phyloP scores from a whole-genome alignment of 371 early-diverging fungal genomes.

The Syncephalastrum contaminatum region DNA sequence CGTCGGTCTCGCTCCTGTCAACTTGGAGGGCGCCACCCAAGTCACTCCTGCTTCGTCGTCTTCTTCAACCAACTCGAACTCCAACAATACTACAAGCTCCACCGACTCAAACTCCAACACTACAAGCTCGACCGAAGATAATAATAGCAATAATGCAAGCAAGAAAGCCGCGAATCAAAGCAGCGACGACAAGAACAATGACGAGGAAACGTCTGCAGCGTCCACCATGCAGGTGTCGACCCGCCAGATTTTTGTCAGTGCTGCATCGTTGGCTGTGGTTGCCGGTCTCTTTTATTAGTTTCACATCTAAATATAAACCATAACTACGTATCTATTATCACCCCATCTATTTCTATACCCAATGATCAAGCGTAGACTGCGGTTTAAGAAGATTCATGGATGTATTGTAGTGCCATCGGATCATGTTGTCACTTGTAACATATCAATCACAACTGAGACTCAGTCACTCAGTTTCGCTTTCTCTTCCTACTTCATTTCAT shows the following conservation, averaged over 20 bases:
- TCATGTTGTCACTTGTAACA: no score
- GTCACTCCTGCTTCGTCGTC: conserved; percentile 1
- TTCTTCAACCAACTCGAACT: background rate
- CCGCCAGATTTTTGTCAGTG: background rate
- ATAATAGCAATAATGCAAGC: background rate
- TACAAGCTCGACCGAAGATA: background rate
- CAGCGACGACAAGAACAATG: no score
- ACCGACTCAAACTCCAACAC: conserved; percentile 1
- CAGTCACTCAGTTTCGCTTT: no score
- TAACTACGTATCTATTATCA: no score
- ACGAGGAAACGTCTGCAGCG: background rate
- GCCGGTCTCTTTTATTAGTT: background rate
- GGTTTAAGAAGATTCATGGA: no score
- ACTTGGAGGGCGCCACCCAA: background rate
- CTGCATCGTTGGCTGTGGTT: background rate
- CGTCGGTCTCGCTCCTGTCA: conserved; percentile 28
- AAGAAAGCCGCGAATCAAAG: background rate
- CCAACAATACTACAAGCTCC: background rate
- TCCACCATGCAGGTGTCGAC: background rate
- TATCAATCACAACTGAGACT: no score
- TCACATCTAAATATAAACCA: background rate
- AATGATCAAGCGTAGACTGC: no score
- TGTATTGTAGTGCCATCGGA: no score
- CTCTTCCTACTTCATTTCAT: no score
- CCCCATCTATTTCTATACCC: no score